phyloP scores from a whole-genome alignment of 2,329 filamentous ascomycete species.

The Byssoonygena ceratinophila region DNA sequence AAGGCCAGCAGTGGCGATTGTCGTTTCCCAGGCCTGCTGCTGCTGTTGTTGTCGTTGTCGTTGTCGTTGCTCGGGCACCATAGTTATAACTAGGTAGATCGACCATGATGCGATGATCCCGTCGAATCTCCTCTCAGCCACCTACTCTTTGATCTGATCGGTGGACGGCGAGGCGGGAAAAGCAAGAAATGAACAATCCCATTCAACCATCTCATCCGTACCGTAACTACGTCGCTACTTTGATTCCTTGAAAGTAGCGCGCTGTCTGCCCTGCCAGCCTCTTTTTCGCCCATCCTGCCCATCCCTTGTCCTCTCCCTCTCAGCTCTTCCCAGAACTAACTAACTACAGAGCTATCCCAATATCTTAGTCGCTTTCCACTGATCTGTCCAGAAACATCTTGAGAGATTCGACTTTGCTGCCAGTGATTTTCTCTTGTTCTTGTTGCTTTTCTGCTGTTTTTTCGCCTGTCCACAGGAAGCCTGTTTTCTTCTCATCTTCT shows the following conservation, averaged over 20 bases:
- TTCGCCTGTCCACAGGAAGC: not conserved
- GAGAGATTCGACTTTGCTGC: too few species aligned
- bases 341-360: too few species aligned
- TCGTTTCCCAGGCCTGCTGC: not conserved
- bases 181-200: not conserved
- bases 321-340: too few species aligned
- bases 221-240: not conserved
- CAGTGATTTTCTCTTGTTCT: not conserved
- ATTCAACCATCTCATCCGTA: too few species aligned
- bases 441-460: not conserved
- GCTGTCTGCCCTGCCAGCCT: too few species aligned
- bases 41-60: too few species aligned
- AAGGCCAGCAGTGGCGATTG: not conserved
- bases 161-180: not conserved
- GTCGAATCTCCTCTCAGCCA: not conserved
- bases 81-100: too few species aligned
- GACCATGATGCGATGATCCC: not conserved
- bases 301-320: not conserved
- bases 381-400: too few species aligned
- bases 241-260: not conserved
- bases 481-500: not conserved
- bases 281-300: not conserved
- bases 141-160: not conserved
- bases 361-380: too few species aligned
- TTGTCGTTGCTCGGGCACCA: too few species aligned